A percentile compares a stretch with the other conserved stretches of the same genome.
These are phyloP conservation scores for Cladosporium sp. DNA, from an alignment of 2,329 filamentous ascomycete genomes.

Conservation along the genomic window DNA sequence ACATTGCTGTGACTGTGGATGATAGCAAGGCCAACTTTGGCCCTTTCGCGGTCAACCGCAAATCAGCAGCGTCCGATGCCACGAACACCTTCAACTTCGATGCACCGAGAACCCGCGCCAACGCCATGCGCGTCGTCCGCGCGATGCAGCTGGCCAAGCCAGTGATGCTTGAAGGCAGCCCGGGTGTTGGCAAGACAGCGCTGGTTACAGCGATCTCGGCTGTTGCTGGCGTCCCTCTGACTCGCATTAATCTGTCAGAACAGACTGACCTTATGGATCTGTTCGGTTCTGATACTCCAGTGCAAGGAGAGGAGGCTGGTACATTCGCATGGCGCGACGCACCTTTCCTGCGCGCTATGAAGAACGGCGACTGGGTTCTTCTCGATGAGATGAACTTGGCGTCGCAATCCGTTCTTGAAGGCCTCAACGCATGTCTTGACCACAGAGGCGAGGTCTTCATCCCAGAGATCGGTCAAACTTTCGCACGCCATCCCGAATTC, in stretches of 20 bases:
- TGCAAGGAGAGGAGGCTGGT: constrained; percentile 85
- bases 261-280: constrained; percentile 97
- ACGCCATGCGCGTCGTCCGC: constrained; percentile 83
- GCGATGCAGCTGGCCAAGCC: constrained; percentile 86
- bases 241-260: constrained; percentile 93
- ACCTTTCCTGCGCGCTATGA: constrained; percentile 93
- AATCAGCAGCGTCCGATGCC: background rate
- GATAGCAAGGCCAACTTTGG: constrained; percentile 30
- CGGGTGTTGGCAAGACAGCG: constrained; percentile 97
- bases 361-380: constrained; percentile 91
- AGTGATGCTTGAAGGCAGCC: constrained; percentile 89
- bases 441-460: constrained; percentile 95
- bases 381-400: constrained; percentile 98
- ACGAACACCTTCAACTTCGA: constrained; percentile 61
- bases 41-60: constrained; percentile 4
- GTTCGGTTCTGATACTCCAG: constrained; percentile 91
- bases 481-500: constrained; percentile 82
- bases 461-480: constrained; percentile 89
- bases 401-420: constrained; percentile 92
- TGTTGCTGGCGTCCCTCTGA: constrained; percentile 73
- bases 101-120: constrained; percentile 82
- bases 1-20: constrained; percentile 53
- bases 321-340: constrained; percentile 94
- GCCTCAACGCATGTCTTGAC: constrained; percentile 91
- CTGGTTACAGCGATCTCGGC: constrained; percentile 78